A percentile compares a stretch with the other conserved stretches of the same genome.
These are phyloP conservation scores for Cyberlindnera lachancei DNA, from an alignment of 805 yeast species.

Conservation along the genomic window DNA sequence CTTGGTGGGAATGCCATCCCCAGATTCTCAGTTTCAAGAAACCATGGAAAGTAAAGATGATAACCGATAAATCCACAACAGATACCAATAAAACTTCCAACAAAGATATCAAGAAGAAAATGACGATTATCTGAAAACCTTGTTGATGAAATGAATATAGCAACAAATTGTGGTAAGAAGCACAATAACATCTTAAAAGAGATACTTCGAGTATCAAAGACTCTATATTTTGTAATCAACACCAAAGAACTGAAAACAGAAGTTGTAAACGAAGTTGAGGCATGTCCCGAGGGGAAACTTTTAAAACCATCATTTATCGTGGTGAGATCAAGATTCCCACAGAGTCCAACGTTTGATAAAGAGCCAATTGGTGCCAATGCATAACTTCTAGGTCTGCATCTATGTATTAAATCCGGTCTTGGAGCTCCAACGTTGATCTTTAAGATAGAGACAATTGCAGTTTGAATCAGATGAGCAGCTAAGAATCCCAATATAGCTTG, in stretches of 20 bases:
- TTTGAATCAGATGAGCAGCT: conserved; percentile 32
- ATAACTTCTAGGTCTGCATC: conserved; percentile 37
- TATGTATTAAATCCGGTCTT: conserved; percentile 44
- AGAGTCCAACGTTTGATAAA: conserved; percentile 38
- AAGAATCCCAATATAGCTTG: conserved; percentile 28
- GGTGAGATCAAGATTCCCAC: conserved; percentile 30
- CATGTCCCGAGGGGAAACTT: conserved; percentile 54
- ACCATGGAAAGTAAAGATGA: conserved; percentile 34
- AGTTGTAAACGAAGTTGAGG: conserved; percentile 44
- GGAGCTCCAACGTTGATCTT: conserved; percentile 43
- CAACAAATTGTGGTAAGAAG: conserved; percentile 28
- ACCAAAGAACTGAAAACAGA: conserved; percentile 30
- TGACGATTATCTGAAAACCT: conserved; percentile 44
- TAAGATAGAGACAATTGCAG: conserved; percentile 33
- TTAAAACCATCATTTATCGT: conserved; percentile 44
- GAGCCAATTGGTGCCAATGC: conserved; percentile 27
- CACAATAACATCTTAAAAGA: conserved; percentile 27
- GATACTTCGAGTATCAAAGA: conserved; percentile 30
- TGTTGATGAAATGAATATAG: conserved; percentile 31
- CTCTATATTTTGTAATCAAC: conserved; percentile 27
- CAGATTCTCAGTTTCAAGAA: conserved; percentile 20
- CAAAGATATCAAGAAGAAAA: conserved; percentile 31
- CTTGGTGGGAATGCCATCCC: conserved; percentile 41
- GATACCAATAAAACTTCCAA: conserved; percentile 33
- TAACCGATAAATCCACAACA: conserved; percentile 28